Conservation (phyloP, 2,329 filamentous ascomycete species). For the Dactylellina drechsleri region DNA sequence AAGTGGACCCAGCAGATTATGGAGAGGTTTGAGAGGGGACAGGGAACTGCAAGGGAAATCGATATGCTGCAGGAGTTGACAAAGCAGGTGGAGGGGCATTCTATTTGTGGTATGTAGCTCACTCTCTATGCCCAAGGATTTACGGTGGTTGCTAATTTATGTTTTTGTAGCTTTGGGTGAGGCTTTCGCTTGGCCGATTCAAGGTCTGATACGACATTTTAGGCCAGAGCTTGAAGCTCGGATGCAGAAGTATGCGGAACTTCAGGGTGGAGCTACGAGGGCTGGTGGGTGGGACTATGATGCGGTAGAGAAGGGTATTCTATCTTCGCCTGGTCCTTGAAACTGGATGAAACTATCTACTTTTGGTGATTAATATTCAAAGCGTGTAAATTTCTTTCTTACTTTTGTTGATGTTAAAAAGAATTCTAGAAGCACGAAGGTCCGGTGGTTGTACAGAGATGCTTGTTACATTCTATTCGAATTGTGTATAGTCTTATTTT, state of each 20-base stretch:
- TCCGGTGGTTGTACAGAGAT: conserved; percentile 15
- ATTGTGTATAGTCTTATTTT: conserved; percentile 45
- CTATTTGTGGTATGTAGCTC: conserved; percentile 81
- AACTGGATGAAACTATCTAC: background rate
- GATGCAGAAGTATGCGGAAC: conserved; percentile 80
- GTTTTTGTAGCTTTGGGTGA: conserved; percentile 78
- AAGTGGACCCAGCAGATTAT: conserved; percentile 99
- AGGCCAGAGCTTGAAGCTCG: conserved; percentile 92
- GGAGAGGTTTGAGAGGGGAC: conserved; percentile 91
- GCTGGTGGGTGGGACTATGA: conserved; percentile 89
- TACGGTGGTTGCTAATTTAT: conserved; percentile 59
- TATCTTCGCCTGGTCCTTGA: conserved; percentile 79
- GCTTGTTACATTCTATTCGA: conserved; percentile 17
- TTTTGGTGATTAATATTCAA: conserved; percentile 17
- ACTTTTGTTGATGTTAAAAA: background rate
- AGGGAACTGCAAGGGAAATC: conserved; percentile 89
- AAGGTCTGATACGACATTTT: conserved; percentile 98
- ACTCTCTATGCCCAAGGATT: background rate
- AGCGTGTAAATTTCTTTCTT: conserved; percentile 36
- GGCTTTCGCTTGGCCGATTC: conserved; percentile 97
- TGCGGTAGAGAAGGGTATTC: conserved; percentile 78
- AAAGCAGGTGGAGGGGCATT: conserved; percentile 99
- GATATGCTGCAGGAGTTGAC: conserved; percentile 99
- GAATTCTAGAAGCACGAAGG: background rate
- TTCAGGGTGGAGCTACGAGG: conserved; percentile 77